Evolutionary conservation across 352 stramenopile species (phyloP).

Genomic region (Globisporangium megalacanthum): DNA sequence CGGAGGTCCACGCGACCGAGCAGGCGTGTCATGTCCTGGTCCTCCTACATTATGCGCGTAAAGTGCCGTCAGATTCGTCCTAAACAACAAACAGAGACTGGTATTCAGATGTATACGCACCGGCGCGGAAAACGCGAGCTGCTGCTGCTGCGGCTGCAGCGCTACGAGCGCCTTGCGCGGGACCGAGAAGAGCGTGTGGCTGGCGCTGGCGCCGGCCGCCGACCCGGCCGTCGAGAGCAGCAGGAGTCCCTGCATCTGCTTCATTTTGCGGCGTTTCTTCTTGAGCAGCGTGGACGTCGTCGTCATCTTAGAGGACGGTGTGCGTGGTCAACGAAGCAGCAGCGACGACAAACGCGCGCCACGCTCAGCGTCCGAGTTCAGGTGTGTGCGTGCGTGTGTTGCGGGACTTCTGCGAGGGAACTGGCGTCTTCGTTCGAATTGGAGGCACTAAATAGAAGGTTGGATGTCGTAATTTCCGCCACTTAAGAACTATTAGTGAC

Average conservation of each 20-base stretch:
- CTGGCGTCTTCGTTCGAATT: neutral
- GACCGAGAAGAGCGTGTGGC: constrained; percentile 8
- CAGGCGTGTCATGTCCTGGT: constrained; percentile 64
- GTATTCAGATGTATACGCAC: constrained; percentile 6
- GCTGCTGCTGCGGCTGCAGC: constrained; percentile 61
- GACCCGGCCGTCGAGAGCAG: constrained; percentile 26
- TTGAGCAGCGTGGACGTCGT: constrained; percentile 23
- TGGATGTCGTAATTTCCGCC: too few relatives aligned
- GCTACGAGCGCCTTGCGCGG: constrained; percentile 48
- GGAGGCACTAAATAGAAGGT: neutral
- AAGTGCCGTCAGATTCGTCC: too few relatives aligned
- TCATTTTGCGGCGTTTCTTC: constrained; percentile 58
- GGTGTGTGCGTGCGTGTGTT: too few relatives aligned
- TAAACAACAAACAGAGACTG: neutral
- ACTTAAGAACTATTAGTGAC: too few relatives aligned
- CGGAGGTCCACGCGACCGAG: constrained; percentile 56
- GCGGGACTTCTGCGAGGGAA: too few relatives aligned
- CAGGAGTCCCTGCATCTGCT: constrained; percentile 77
- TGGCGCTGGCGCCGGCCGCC: neutral
- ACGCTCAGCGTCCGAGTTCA: neutral
- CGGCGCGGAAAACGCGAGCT: constrained; percentile 61
- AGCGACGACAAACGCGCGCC: too few relatives aligned
- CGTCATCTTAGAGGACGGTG: constrained; percentile 19
- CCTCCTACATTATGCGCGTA: constrained; percentile 21
- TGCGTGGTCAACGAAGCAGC: too few relatives aligned